Conservation (phyloP, 345 rosid genomes). For the Linum tenue region DNA sequence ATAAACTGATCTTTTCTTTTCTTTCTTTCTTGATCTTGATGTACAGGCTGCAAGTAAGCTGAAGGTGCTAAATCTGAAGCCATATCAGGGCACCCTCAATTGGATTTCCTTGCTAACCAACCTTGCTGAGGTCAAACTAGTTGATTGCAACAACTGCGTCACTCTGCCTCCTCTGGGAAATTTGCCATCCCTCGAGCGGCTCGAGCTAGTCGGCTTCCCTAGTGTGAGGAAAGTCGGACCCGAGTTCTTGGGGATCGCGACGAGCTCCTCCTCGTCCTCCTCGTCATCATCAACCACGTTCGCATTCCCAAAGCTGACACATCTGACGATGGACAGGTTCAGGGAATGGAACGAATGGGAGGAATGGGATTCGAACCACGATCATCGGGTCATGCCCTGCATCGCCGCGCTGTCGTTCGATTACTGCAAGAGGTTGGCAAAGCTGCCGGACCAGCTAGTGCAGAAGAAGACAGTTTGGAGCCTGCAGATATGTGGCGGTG, state of each 20-base stretch:
- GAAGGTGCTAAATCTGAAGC: no score
- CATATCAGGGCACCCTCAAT: background rate
- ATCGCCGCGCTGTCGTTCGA: no score
- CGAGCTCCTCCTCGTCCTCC: no score
- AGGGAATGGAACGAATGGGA: background rate
- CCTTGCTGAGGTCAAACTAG: background rate
- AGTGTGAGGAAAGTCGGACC: slow-evolving; percentile 1
- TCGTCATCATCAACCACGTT: background rate
- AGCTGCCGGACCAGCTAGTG: no score
- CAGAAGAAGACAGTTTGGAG: no score
- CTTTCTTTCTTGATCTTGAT: no score
- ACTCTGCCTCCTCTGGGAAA: slow-evolving; percentile 11
- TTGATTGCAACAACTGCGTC: background rate
- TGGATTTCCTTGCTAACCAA: slow-evolving; percentile 9
- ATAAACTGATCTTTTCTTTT: no score
- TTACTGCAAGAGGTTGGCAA: no score
- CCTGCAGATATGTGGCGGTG: no score
- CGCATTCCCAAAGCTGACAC: slow-evolving; percentile 9
- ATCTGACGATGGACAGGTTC: background rate
- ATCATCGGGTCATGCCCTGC: no score
- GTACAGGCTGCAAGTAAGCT: no score
- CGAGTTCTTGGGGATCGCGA: slow-evolving; percentile 10
- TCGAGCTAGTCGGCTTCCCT: background rate
- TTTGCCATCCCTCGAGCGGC: slow-evolving; percentile 13
- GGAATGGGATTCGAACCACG: slow-evolving; percentile 7